Conservation (phyloP, 352 stramenopile species). For the Hyaloperonospora brassicae region DNA sequence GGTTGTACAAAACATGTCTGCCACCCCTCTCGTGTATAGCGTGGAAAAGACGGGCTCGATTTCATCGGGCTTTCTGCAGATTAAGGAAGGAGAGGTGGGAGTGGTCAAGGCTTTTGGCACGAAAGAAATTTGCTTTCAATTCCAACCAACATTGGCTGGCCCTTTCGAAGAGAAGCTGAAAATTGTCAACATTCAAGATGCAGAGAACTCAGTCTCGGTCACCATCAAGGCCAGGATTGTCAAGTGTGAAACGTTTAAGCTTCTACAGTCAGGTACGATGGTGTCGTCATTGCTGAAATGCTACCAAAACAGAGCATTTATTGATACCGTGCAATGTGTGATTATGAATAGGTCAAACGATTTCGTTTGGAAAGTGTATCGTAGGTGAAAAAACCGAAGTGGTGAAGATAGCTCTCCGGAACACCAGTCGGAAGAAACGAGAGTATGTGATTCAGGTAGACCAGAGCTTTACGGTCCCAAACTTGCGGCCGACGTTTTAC, state of each 20-base stretch:
- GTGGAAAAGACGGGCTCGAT: conserved; percentile 88
- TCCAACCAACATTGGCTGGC: conserved; percentile 75
- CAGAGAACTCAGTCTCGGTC: conserved; percentile 78
- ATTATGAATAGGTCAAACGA: conserved; percentile 49
- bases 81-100: conserved; percentile 81
- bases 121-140: conserved; percentile 86
- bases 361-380: conserved; percentile 79
- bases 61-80: conserved; percentile 83
- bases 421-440: conserved; percentile 82
- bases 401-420: conserved; percentile 79
- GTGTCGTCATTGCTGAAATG: neutral
- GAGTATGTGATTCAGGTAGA: conserved; percentile 86
- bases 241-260: conserved; percentile 86
- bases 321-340: conserved; percentile 1
- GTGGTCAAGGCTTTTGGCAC: conserved; percentile 84
- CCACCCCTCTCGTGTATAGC: conserved; percentile 76
- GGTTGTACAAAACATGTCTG: conserved; percentile 82
- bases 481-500: conserved; percentile 67
- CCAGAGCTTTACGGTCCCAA: conserved; percentile 52
- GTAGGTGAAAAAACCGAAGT: conserved; percentile 77
- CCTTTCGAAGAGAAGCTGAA: conserved; percentile 87
- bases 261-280: conserved; percentile 73
- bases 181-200: conserved; percentile 86
- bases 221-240: conserved; percentile 87
- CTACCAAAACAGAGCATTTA: neutral